Base-by-base conservation (phyloP, 2,329 filamentous ascomycete species). In the Penicillium corylophilum region DNA sequence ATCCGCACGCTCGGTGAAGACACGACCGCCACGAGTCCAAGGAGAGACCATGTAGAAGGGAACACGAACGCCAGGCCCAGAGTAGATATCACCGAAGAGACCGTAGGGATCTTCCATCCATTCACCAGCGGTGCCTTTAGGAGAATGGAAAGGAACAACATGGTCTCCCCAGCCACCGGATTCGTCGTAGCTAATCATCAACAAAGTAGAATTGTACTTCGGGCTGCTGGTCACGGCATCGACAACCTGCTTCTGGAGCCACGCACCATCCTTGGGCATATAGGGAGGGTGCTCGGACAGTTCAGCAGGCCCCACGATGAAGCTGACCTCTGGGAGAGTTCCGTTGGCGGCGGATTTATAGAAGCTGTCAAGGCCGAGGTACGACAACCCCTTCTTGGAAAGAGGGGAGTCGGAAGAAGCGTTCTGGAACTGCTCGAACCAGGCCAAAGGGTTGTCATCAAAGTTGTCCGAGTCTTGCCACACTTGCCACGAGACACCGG, bases 31-130 rank as follows among this genome's bases (percentile, higher is more conserved):
- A 13, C 79, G 77, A 0, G 79, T 82, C 74, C 77, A 82, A 0
- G 80, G 80, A 0, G 80, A 82, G 48, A 82, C 72, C 63, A 82
- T 80, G 56, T 79, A 78, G 53, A 82, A 79, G 0, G 80, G 80
- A 2, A 82, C 69, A 7, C 80, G 78, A 60, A 80, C 16, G 62
- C 69, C 71, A 33, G 76, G 76, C 4, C 76, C 76, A 12, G 69
- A 70, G 50, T 71, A 76, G 18, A 75, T 68, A 18, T 77, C 58
- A n/a, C 74, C 74, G 46, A 74, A 73, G 1, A 65, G 29, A 7
- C 67, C 70, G 48, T 73, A 71, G 0, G 74, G 73, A 49, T 78
- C 78, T 45, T 80, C 64, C 39, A 79, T 68, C 79, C 80, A 82
- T 59, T 82, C 79, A 3, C 79, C 80, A 0, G 76, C 56, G 0